Conservation (phyloP, 176 grass and related monocot genomes). For the Eleusine coracana region DNA sequence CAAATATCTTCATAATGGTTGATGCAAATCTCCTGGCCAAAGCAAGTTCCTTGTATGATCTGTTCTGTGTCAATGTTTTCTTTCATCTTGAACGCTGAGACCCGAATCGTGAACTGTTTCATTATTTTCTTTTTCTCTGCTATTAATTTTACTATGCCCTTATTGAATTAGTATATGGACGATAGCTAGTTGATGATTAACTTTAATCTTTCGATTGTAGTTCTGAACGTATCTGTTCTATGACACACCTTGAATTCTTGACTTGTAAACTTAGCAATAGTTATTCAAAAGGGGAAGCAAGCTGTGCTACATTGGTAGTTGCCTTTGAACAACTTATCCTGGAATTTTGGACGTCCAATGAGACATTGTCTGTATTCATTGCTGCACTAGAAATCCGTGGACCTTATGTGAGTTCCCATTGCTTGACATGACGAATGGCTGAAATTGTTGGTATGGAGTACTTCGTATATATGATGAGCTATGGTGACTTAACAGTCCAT, state of each 20-base stretch:
- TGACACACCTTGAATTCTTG: not conserved
- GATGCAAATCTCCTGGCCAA: constrained; percentile 3
- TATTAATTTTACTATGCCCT: not conserved
- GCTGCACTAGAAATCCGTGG: not conserved
- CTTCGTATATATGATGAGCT: not conserved
- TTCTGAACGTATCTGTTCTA: constrained; percentile 9
- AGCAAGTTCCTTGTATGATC: constrained; percentile 17
- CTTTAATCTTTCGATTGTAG: constrained; percentile 4
- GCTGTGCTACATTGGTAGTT: constrained; percentile 5
- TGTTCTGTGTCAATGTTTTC: not conserved
- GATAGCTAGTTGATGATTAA: constrained; percentile 16
- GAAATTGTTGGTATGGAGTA: constrained; percentile 9
- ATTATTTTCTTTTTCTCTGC: not conserved
- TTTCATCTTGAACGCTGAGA: constrained; percentile 14
- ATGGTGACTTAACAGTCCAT: constrained; percentile 11
- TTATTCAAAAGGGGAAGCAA: not conserved
- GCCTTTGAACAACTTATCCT: not conserved
- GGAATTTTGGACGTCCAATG: constrained; percentile 5
- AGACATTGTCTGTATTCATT: not conserved
- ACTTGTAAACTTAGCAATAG: constrained; percentile 20
- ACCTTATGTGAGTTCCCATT: not conserved
- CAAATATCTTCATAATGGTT: constrained; percentile 22
- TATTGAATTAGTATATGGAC: constrained; percentile 18
- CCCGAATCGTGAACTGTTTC: not conserved
- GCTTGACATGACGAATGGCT: not conserved